Conservation (phyloP, 441 rosid genomes). For the Jatropha podagrica region DNA sequence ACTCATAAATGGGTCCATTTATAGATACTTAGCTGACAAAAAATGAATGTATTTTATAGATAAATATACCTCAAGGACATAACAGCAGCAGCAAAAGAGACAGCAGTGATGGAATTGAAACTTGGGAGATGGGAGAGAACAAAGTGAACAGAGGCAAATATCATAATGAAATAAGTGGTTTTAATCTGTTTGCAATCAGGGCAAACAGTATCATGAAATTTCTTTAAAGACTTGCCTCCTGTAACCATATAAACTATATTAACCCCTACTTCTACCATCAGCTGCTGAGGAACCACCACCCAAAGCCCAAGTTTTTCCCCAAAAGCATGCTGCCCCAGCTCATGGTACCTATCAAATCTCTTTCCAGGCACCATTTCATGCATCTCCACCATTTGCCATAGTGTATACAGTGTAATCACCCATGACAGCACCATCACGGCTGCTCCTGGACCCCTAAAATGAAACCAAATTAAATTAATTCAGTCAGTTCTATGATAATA, state of each 20-base stretch:
- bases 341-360: conserved; percentile 82
- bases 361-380: conserved; percentile 76
- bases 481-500: background rate
- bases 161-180: conserved; percentile 57
- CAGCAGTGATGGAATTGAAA: conserved; percentile 55
- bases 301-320: conserved; percentile 76
- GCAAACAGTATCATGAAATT: conserved; percentile 52
- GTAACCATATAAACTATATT: conserved; percentile 79
- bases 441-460: conserved; percentile 70
- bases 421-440: conserved; percentile 52
- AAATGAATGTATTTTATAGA: too few species aligned
- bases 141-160: conserved; percentile 63
- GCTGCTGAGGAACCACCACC: conserved; percentile 72
- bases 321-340: conserved; percentile 71
- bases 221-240: conserved; percentile 73
- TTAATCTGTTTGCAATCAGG: conserved; percentile 46
- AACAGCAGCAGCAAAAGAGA: conserved; percentile 78
- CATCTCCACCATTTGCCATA: conserved; percentile 93
- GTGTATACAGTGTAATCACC: conserved; percentile 65
- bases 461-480: background rate
- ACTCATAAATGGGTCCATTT: background rate
- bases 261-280: conserved; percentile 62
- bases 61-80: conserved; percentile 58
- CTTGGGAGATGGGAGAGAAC: conserved; percentile 72
- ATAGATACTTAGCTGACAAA: too few species aligned